Base-by-base conservation (phyloP, 805 yeast genomes). In the Metschnikowia henanensis region DNA sequence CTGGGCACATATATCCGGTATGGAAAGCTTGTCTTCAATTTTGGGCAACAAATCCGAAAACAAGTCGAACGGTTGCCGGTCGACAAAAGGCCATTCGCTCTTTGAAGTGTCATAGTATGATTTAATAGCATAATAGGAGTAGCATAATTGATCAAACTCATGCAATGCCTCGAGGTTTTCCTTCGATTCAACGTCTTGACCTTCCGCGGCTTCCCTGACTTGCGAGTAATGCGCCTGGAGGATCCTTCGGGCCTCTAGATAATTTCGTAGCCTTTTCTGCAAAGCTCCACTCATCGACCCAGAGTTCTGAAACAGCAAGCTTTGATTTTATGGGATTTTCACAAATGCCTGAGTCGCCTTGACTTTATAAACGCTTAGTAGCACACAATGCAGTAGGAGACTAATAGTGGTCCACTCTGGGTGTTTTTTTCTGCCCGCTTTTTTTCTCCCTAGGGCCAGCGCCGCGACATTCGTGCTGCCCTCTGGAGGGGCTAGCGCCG, bases 131-230 rank as follows among this genome's bases (percentile, higher is more conserved):
- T 51, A 37, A 41, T 53, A 58, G 20, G 60, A 53, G 41, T 62
- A 64, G 19, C 53, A 35, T 31, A 65, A 46, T 32, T 58, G 59
- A 41, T 66, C 71, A 37, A 58, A 57, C 28, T 57, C 53, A n/a
- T 51, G 39, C 22, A 66, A 46, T 20, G 55, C 41, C 17, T 51
- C 54, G 35, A 56, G 51, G 25, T 32, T 37, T 21, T 39, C 43
- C 28, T 32, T 35, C 17, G 45, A 29, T 17, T 51, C 53, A 31
- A 56, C 51, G 22, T 32, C 44, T 25, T 29, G 41, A 32, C 31
- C 41, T 20, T 10, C 31, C 37, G 41, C 41, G 16, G 29, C 19
- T 15, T 22, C 37, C 25, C 20, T 22, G 12, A 41, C 25, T 25
- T 21, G 8, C 29, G 8, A 25, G 42, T 53, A 53, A 39, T 43